A percentile compares a stretch with the other conserved stretches of the same genome.
These are phyloP conservation scores for Chytriomyces confervae DNA, from an alignment of 192 early-diverging fungal species.

Conservation along the genomic window DNA sequence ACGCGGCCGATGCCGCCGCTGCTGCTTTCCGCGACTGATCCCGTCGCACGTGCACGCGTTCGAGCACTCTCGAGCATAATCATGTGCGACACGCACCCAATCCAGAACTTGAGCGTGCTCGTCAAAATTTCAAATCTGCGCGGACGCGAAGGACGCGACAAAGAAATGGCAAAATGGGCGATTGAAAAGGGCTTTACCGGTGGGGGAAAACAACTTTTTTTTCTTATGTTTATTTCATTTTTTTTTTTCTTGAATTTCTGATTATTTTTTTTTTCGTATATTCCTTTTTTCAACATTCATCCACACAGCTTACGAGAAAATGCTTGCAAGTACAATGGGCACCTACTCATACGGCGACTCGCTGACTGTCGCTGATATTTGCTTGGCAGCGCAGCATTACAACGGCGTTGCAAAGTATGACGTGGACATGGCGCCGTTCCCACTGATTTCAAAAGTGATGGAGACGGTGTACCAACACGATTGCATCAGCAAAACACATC, in stretches of 20 bases:
- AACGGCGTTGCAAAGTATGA: slow-evolving; percentile 9
- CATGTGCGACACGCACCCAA: slow-evolving; percentile 12
- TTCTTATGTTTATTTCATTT: background rate
- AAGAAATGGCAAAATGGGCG: slow-evolving; percentile 11
- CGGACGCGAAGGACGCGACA: background rate
- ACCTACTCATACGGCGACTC: slow-evolving; percentile 3
- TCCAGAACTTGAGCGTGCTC: slow-evolving; percentile 5
- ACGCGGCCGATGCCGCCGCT: background rate
- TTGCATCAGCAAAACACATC: slow-evolving; percentile 15
- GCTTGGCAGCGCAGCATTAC: slow-evolving; percentile 5
- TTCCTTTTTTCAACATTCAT: background rate
- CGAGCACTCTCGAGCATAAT: slow-evolving; percentile 4
- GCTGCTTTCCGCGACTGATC: background rate
- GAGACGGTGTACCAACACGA: background rate
- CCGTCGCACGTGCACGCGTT: slow-evolving; percentile 4
- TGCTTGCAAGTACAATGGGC: background rate
- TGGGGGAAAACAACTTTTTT: background rate
- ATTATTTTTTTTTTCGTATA: background rate
- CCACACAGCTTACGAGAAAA: slow-evolving; percentile 3
- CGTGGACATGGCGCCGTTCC: slow-evolving; percentile 6
- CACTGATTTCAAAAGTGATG: background rate
- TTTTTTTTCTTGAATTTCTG: too few species aligned
- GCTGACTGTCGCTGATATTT: slow-evolving; percentile 15
- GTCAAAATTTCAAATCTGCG: slow-evolving; percentile 4
- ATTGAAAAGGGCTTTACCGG: slow-evolving; percentile 8